phyloP scores from a whole-genome alignment of 495 filamentous ascomycete genomes.

The Rhypophila decipiens region DNA sequence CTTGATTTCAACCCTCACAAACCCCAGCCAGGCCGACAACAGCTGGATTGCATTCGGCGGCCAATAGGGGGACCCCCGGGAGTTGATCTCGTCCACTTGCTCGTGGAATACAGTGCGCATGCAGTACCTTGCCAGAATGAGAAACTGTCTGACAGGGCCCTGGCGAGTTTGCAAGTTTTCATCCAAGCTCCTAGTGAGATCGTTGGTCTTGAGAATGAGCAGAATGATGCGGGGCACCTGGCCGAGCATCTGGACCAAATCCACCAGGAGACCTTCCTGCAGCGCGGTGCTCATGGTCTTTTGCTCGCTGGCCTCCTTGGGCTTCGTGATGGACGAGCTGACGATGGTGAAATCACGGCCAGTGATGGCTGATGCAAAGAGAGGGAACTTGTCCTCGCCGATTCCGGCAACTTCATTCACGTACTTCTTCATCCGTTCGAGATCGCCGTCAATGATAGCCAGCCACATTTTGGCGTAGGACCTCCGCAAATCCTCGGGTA shows the following conservation, averaged over 20 bases:
- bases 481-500: constrained; percentile 67
- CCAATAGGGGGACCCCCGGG: constrained; percentile 38
- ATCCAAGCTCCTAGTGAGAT: constrained; percentile 89
- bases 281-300: constrained; percentile 73
- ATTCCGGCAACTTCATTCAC: constrained; percentile 84
- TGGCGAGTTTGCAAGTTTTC: constrained; percentile 87
- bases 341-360: constrained; percentile 82
- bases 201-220: constrained; percentile 96
- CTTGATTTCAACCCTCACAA: constrained; percentile 45
- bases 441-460: constrained; percentile 83
- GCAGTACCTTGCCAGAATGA: constrained; percentile 92
- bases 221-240: constrained; percentile 88
- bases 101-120: constrained; percentile 83
- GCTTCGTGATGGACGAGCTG: constrained; percentile 51
- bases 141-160: constrained; percentile 80
- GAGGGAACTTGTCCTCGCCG: constrained; percentile 83
- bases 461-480: constrained; percentile 98
- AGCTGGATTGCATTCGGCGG: constrained; percentile 43
- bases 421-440: constrained; percentile 78
- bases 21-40: constrained; percentile 45
- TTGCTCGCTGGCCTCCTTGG: constrained; percentile 67
- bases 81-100: constrained; percentile 62
- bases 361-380: constrained; percentile 96
- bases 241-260: constrained; percentile 81
- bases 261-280: constrained; percentile 78